Base-by-base conservation (phyloP, 176 grass and related monocot genomes). In the Oryza glaberrima region DNA sequence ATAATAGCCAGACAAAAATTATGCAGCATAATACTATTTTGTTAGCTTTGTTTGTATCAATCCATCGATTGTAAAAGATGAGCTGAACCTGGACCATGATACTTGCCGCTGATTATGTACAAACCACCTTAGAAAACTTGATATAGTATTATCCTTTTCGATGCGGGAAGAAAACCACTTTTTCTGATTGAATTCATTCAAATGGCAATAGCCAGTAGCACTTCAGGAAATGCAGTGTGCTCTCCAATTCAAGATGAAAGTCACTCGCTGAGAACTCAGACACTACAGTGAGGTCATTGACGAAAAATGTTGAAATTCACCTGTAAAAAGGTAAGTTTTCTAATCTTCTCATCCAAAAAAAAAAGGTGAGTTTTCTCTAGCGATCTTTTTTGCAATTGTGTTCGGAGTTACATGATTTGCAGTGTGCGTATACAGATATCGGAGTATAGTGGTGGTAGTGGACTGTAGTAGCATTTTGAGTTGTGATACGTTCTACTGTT, bases 1-100 rank as follows among this genome's bases (percentile, higher is more conserved):
- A 48, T 49, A 45, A 76, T 2, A 73, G 19, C 16, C 58, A 63
- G 58, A 11, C 51, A 32, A 40, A 80, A 40, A 75, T 65, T 65
- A 67, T 73, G 69, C 22, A 63, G 58, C 23, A 20, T 30, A 30
- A 5, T 38, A 38, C 73, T 56, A 19, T 69, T 77, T 70, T 70
- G 23, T 2, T 45, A 60, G 22, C 28, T 40, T 43, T 74, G 13
- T 45, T 76, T 38, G 56, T 61, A 19, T 36, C 17, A 67, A 63
- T 87, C 35, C 48, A 70, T 52, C 4, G 30, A 68, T 43, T 78
- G 61, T 72, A 67, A 79, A 13, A 56, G 32, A 17, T 23, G 51
- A 78, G 45, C 14, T 77, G 73, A 73, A 28, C 14, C 25, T 77
- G 73, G 65, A 28, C 10, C 28, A 56, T 45, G 11, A 34, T 65